phyloP scores from a whole-genome alignment of 352 stramenopile genomes.

The Phytophthora capsici region DNA sequence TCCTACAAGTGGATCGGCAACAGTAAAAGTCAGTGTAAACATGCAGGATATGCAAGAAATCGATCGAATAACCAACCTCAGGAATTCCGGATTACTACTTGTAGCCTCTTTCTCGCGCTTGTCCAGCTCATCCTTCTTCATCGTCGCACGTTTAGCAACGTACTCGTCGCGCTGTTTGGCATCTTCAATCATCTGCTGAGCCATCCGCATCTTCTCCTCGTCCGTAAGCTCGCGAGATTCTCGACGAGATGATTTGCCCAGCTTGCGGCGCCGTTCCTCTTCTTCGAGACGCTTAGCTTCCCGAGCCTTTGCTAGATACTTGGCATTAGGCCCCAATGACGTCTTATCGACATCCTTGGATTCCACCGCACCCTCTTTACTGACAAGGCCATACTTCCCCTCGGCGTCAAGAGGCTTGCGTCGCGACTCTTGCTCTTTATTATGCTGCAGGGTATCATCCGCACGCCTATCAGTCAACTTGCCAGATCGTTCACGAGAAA shows the following conservation, averaged over 20 bases:
- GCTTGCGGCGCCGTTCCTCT: slow-evolving; percentile 68
- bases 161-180: slow-evolving; percentile 72
- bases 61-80: slow-evolving; percentile 51
- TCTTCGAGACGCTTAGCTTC: slow-evolving; percentile 74
- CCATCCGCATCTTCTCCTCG: slow-evolving; percentile 71
- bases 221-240: slow-evolving; percentile 40
- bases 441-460: not conserved
- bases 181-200: slow-evolving; percentile 78
- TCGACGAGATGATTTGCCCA: slow-evolving; percentile 47
- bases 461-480: not conserved
- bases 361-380: slow-evolving; percentile 58
- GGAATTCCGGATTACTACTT: slow-evolving; percentile 72
- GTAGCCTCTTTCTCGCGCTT: slow-evolving; percentile 56
- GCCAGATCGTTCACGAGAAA: slow-evolving; percentile 13
- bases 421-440: slow-evolving; percentile 25
- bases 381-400: slow-evolving; percentile 75
- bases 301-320: slow-evolving; percentile 75
- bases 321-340: slow-evolving; percentile 79
- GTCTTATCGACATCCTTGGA: slow-evolving; percentile 78
- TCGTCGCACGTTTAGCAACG: slow-evolving; percentile 50
- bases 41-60: not conserved
- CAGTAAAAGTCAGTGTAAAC: not conserved
- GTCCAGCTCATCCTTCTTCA: slow-evolving; percentile 66
- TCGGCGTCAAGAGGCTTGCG: slow-evolving; percentile 32
- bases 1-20: slow-evolving; percentile 31